Evolutionary conservation across 768 basidiomycete species (phyloP).

Genomic region (Megacollybia marginata): DNA sequence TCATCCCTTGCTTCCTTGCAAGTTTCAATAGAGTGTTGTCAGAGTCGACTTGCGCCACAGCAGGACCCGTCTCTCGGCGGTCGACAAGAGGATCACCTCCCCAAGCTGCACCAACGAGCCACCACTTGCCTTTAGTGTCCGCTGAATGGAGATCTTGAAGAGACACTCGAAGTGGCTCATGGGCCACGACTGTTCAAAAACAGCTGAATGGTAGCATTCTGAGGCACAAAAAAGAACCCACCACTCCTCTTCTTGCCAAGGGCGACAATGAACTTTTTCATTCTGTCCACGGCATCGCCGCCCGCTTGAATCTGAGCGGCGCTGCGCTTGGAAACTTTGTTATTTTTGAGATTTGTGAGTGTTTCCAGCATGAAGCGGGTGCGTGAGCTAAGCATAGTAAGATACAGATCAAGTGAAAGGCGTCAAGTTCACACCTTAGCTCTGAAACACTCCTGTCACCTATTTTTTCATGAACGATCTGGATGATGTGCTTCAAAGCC

Average conservation of each 20-base stretch:
- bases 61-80: conserved; percentile 32
- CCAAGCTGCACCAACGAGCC: conserved; percentile 97
- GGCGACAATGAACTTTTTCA: conserved; percentile 82
- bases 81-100: conserved; percentile 86
- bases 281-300: conserved; percentile 67
- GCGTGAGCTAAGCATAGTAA: conserved; percentile 54
- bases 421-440: too few relatives aligned
- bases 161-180: conserved; percentile 83
- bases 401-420: not conserved
- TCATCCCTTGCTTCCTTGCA: conserved; percentile 97
- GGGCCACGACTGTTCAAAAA: conserved; percentile 55
- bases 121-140: conserved; percentile 92
- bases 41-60: not conserved
- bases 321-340: conserved; percentile 59
- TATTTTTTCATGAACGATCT: conserved; percentile 70
- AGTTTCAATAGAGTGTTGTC: conserved; percentile 53
- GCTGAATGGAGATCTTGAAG: conserved; percentile 80
- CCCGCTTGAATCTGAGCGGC: conserved; percentile 55
- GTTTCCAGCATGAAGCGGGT: conserved; percentile 96
- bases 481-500: conserved; percentile 86
- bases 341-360: conserved; percentile 86
- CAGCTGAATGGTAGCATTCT: not conserved
- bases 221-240: conserved; percentile 20
- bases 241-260: conserved; percentile 74
- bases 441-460: conserved; percentile 31